phyloP scores from a whole-genome alignment of 1,139 yeast genomes.

The Blastobotrys arbuscula region DNA sequence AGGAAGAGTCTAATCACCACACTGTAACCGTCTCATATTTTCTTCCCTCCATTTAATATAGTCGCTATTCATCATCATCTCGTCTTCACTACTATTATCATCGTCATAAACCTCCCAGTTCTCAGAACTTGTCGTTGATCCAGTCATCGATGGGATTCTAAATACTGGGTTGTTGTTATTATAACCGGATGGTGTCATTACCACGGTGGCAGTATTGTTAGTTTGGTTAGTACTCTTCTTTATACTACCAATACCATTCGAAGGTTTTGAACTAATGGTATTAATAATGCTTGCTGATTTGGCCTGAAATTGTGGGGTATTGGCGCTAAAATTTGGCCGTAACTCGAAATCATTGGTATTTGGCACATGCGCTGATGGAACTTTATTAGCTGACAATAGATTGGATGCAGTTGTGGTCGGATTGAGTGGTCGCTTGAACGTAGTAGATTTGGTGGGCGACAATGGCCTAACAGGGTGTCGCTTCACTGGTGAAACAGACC shows the following conservation, averaged over 20 bases:
- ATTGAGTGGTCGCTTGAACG: slow-evolving; percentile 1
- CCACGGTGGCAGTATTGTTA: background rate
- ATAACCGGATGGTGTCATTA: background rate
- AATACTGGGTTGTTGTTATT: slow-evolving; percentile 1
- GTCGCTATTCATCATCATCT: slow-evolving; percentile 17
- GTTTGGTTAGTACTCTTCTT: background rate
- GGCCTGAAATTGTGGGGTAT: background rate
- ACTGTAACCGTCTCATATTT: slow-evolving; percentile 18
- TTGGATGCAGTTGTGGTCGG: background rate
- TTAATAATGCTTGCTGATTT: background rate
- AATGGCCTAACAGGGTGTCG: background rate
- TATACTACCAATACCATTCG: background rate
- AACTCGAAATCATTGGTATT: background rate
- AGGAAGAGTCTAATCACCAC: background rate
- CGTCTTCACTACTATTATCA: slow-evolving; percentile 24
- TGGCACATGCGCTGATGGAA: background rate
- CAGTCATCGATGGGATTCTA: slow-evolving; percentile 11
- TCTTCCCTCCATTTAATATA: slow-evolving; percentile 24
- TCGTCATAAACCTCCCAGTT: slow-evolving; percentile 26
- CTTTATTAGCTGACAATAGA: no score
- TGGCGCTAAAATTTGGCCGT: background rate
- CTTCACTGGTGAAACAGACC: background rate
- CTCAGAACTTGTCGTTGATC: slow-evolving; percentile 17
- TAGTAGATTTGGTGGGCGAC: slow-evolving; percentile 1
- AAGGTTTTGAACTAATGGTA: no score